These are phyloP conservation scores for Fusarium newnesense DNA, from an alignment of 2,329 filamentous ascomycete genomes.

Conservation along the genomic window DNA sequence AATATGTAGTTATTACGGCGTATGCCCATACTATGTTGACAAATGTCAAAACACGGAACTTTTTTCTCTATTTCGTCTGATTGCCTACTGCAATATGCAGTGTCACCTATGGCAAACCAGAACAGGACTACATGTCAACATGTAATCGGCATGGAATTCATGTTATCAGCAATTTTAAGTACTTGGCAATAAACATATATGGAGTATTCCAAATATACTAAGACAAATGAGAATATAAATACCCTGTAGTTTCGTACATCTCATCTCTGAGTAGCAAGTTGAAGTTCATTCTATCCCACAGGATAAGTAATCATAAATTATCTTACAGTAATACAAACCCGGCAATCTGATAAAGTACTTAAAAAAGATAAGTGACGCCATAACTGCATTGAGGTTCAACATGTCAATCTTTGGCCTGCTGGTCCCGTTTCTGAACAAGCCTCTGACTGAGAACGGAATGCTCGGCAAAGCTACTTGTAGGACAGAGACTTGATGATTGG, in stretches of 20 bases:
- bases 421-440: neutral
- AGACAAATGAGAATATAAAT: neutral
- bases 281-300: neutral
- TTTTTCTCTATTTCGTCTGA: neutral
- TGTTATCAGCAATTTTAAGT: neutral
- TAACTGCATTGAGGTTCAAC: conserved; percentile 24
- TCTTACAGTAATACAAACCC: neutral
- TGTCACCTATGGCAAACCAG: neutral
- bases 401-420: conserved; percentile 16
- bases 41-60: neutral
- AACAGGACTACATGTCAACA: neutral
- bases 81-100: neutral
- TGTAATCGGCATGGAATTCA: neutral
- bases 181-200: neutral
- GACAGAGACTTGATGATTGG: neutral
- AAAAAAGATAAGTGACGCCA: conserved; percentile 4
- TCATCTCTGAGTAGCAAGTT: neutral
- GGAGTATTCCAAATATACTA: neutral
- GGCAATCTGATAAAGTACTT: neutral
- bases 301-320: neutral
- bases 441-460: conserved; percentile 21
- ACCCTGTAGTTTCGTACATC: neutral
- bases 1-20: neutral
- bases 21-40: neutral
- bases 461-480: conserved; percentile 2